Evolutionary conservation across 768 basidiomycete species (phyloP).

Genomic region (Tylopilus sp.): DNA sequence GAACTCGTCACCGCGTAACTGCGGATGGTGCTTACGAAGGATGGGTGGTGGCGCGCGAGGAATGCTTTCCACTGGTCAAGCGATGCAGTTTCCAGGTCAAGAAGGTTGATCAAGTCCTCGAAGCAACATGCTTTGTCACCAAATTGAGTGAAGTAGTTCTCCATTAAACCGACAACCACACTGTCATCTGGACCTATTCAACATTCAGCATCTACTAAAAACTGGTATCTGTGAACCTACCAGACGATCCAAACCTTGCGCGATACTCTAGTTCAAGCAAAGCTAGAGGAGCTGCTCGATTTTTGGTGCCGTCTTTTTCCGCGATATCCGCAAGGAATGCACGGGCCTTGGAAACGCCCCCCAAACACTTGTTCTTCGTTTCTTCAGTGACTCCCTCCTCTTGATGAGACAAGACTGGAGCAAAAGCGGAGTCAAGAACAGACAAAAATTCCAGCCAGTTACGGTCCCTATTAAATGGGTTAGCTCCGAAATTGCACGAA

Average conservation of each 20-base stretch:
- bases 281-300: conserved; percentile 72
- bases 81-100: conserved; percentile 46
- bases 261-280: conserved; percentile 74
- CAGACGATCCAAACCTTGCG: conserved; percentile 44
- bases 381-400: conserved; percentile 30
- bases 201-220: conserved; percentile 4
- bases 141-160: conserved; percentile 66
- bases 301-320: conserved; percentile 62
- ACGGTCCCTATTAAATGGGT: conserved; percentile 56
- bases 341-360: conserved; percentile 41
- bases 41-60: conserved; percentile 44
- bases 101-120: conserved; percentile 77
- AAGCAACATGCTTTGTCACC: conserved; percentile 84
- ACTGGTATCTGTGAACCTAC: conserved; percentile 21
- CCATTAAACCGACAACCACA: conserved; percentile 47
- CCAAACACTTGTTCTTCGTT: conserved; percentile 35
- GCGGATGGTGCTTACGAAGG: conserved; percentile 42
- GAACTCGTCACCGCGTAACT: conserved; percentile 6
- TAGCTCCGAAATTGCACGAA: conserved; percentile 3
- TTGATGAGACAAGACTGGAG: conserved; percentile 29
- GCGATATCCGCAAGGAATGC: conserved; percentile 55
- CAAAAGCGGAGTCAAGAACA: conserved; percentile 65
- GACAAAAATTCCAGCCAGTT: conserved; percentile 86
- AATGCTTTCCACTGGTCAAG: conserved; percentile 51
- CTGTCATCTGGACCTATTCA: conserved; percentile 38